Conservation (phyloP, 306 rosid genomes). For the Dryas octopetala region DNA sequence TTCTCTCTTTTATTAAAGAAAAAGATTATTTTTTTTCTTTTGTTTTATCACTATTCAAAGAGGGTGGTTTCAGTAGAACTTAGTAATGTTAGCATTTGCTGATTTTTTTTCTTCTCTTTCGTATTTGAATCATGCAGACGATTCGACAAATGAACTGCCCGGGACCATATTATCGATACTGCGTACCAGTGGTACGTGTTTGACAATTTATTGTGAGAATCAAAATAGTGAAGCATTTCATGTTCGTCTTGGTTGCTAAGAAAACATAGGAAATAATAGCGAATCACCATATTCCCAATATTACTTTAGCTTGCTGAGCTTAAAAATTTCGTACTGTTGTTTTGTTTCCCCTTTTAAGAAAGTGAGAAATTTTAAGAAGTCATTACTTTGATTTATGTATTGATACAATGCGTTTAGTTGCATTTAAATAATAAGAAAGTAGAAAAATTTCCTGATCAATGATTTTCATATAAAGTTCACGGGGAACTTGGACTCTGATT, state of each 20-base stretch:
- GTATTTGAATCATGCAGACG: constrained; percentile 52
- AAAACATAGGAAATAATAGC: background rate
- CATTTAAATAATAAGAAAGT: background rate
- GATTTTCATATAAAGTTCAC: no score
- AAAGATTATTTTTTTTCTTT: background rate
- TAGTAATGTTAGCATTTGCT: background rate
- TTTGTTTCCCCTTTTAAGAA: background rate
- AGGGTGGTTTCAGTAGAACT: background rate
- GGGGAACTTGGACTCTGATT: background rate
- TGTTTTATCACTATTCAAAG: background rate
- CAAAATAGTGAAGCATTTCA: background rate
- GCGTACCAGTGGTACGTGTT: constrained; percentile 42
- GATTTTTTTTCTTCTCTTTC: background rate
- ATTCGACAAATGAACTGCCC: constrained; percentile 25
- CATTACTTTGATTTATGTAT: background rate
- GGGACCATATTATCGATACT: constrained; percentile 44
- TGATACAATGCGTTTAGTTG: background rate
- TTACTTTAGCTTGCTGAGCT: background rate
- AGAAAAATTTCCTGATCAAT: background rate
- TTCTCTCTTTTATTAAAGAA: background rate
- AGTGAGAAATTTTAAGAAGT: background rate
- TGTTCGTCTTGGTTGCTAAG: background rate
- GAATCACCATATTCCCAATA: background rate
- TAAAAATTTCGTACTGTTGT: background rate
- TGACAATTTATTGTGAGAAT: constrained; percentile 27